Evolutionary conservation across 352 stramenopile species (phyloP), one percentile per base, ranked within the genome.

Genomic region (Pythium rhizo-oryzae): DNA sequence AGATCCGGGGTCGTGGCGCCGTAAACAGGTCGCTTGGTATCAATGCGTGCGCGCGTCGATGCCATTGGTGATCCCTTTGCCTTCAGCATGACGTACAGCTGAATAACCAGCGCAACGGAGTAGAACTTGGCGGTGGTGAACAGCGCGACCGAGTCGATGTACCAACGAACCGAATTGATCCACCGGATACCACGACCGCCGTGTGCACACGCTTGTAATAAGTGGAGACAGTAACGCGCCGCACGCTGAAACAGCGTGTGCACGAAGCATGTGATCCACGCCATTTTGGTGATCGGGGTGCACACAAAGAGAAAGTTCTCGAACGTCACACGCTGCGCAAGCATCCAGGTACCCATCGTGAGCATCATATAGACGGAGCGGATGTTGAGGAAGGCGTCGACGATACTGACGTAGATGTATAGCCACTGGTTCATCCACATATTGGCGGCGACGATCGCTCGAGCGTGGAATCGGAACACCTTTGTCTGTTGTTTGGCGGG

Each of bases 351-450:
- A 30, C 60, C 67, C 53, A 66, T 62, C 4, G 69, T 47, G n/a
- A 70, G 56, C 28, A 59, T 33, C 30, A 62, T 59, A 56, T 70
- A 69, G 21, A 50, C 55, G 33, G 46, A 33, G 15, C 62, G 60
- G 3, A 65, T 23, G 47, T 65, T 60, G 15, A 66, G 2, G 18
- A 62, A 28, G 8, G 67, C 53, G 44, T 74, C 62, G 21, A 70
- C 7, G 37, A 43, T 43, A 11, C 37, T 43, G 37, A 68, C 58
- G 51, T 4, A 39, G 35, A 72, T 72, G 53, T 63, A 72, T 1
- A 72, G 41, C 66, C 66, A 72, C 25, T 72, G 58, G 59, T 72
- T 72, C 50, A 72, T 68, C 66, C 66, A 72, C 21, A 59, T n/a
- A 21, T 68, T 61, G 5, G 66, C 57, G 6, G 66, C 66, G 9